These are phyloP conservation scores for Mycosarcoma maydis DNA, from an alignment of 1,284 basidiomycete species.

Conservation along the genomic window DNA sequence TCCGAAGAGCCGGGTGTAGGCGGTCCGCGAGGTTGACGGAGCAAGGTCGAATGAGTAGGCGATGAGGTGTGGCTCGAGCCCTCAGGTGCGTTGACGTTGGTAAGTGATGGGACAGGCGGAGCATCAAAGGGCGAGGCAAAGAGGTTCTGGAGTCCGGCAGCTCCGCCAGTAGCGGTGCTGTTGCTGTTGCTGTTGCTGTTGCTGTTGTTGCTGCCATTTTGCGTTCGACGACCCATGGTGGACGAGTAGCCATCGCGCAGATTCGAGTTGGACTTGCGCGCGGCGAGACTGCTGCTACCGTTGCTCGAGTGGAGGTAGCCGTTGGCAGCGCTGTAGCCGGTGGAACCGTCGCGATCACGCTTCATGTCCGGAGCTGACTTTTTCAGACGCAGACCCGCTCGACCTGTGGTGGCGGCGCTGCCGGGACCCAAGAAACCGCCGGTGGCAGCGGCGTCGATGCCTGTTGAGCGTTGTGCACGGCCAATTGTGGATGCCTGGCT, in stretches of 20 bases:
- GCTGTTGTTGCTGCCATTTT: no score
- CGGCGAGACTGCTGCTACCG: conserved; percentile 15
- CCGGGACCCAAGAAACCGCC: conserved; percentile 47
- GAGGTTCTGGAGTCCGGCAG: conserved; percentile 51
- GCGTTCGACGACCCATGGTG: conserved; percentile 66
- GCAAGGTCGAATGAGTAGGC: conserved; percentile 23
- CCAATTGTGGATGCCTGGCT: conserved; percentile 58
- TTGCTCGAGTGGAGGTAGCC: conserved; percentile 18
- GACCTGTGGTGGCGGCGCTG: conserved; percentile 50
- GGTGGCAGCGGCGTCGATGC: conserved; percentile 12
- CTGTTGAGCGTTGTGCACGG: conserved; percentile 37
- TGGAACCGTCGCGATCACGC: conserved; percentile 30
- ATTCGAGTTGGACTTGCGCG: conserved; percentile 52
- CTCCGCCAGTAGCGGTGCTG: conserved; percentile 48
- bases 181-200: no score
- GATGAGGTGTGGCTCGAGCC: conserved; percentile 20
- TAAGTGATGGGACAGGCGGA: conserved; percentile 48
- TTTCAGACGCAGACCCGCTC: conserved; percentile 55
- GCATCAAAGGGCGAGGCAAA: conserved; percentile 61
- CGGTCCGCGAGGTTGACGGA: conserved; percentile 56
- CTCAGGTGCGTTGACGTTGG: conserved; percentile 4
- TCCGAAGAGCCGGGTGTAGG: conserved; percentile 43
- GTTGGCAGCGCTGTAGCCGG: conserved; percentile 10
- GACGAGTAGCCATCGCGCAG: conserved; percentile 56
- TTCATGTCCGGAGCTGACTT: conserved; percentile 66